These are phyloP conservation scores for Aspergillus baeticus DNA, from an alignment of 495 filamentous ascomycete genomes.

Conservation along the genomic window DNA sequence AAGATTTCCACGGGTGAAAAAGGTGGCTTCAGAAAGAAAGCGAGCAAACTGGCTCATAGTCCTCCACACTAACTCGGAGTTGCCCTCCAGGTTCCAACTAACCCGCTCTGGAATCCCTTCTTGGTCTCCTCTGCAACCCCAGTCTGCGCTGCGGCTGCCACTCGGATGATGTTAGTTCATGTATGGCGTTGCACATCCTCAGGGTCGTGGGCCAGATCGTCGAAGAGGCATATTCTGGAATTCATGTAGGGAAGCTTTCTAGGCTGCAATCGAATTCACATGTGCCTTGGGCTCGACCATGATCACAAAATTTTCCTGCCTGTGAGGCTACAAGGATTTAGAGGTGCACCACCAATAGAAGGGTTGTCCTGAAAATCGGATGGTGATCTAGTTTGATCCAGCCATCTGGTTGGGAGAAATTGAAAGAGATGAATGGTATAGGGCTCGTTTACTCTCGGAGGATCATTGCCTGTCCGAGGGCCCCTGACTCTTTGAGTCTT, in stretches of 20 bases:
- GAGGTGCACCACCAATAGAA: slow-evolving; percentile 6
- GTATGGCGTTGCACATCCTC: slow-evolving; percentile 1
- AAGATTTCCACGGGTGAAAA: neutral
- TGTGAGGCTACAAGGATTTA: neutral
- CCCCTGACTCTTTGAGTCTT: neutral
- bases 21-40: neutral
- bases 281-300: neutral
- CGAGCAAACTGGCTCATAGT: neutral
- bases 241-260: slow-evolving; percentile 1
- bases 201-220: slow-evolving; percentile 1
- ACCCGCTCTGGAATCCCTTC: too few relatives aligned
- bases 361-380: slow-evolving; percentile 7
- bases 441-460: neutral
- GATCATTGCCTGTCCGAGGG: slow-evolving; percentile 7
- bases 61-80: slow-evolving; percentile 6
- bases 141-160: neutral
- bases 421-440: neutral
- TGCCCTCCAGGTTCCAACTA: slow-evolving; percentile 7
- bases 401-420: slow-evolving; percentile 2
- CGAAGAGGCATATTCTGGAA: slow-evolving; percentile 6
- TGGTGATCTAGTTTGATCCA: neutral
- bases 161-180: slow-evolving; percentile 3
- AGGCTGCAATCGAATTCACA: neutral
- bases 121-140: neutral
- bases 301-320: neutral